These are phyloP conservation scores for Cladosporium sp. DNA, from an alignment of 2,329 filamentous ascomycete genomes.

Conservation along the genomic window DNA sequence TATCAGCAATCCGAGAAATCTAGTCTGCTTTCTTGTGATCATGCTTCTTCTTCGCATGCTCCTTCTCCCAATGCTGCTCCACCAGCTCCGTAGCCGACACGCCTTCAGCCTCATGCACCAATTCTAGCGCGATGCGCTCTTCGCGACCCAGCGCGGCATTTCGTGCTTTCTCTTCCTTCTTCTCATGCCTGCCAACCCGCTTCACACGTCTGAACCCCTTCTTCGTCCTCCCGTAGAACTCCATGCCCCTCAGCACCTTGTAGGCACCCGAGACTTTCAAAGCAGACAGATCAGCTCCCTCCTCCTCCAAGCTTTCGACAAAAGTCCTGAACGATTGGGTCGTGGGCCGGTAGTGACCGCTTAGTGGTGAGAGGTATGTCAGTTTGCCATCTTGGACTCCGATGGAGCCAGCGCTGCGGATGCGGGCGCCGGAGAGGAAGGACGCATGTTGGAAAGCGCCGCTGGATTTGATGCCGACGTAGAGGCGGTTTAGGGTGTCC, in stretches of 20 bases:
- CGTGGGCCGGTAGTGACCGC: constrained; percentile 80
- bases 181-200: constrained; percentile 50
- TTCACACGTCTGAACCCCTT: constrained; percentile 49
- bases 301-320: constrained; percentile 64
- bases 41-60: constrained; percentile 4
- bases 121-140: constrained; percentile 49
- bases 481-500: constrained; percentile 77
- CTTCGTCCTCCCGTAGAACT: constrained; percentile 70
- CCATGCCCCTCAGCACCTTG: constrained; percentile 71
- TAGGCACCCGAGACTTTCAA: constrained; percentile 78
- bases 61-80: constrained; percentile 15
- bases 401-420: constrained; percentile 77
- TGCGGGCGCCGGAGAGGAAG: constrained; percentile 76
- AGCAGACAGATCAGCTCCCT: constrained; percentile 71
- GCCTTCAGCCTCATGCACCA: constrained; percentile 30
- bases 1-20: no score
- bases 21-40: background rate
- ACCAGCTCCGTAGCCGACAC: constrained; percentile 13
- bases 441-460: constrained; percentile 90
- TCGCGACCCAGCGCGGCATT: constrained; percentile 57
- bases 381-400: constrained; percentile 75
- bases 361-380: constrained; percentile 62
- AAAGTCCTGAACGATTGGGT: constrained; percentile 78
- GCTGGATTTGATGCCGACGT: constrained; percentile 82
- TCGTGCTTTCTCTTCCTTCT: constrained; percentile 43